These are phyloP conservation scores for Gregarina niphandrodes DNA, from an alignment of 169 alveolate genomes.

Conservation along the genomic window DNA sequence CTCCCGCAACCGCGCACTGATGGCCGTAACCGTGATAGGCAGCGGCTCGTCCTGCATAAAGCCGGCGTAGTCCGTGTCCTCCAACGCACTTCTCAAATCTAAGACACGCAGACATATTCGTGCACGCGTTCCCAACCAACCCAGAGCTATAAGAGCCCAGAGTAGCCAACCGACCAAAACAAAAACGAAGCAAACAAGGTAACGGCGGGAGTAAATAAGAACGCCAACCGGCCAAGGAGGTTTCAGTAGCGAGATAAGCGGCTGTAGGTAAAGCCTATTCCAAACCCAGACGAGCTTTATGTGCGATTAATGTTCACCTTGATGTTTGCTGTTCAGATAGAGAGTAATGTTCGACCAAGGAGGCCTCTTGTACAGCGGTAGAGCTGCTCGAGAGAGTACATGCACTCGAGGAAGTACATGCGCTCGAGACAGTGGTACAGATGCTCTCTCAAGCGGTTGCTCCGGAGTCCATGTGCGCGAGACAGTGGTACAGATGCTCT, in stretches of 20 bases:
- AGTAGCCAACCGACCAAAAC: background rate
- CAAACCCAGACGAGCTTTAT: background rate
- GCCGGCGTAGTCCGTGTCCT: constrained; percentile 85
- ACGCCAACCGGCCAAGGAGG: background rate
- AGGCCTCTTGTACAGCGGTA: no score
- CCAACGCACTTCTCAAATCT: constrained; percentile 63
- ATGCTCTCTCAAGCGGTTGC: no score
- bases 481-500: no score
- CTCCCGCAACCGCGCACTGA: constrained; percentile 67
- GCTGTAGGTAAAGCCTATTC: background rate
- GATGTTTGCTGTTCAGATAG: no score
- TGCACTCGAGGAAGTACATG: no score
- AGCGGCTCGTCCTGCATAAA: constrained; percentile 75
- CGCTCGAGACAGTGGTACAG: no score
- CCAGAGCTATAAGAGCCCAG: no score
- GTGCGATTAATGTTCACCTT: no score
- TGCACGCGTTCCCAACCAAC: no score
- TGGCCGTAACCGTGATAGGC: constrained; percentile 59
- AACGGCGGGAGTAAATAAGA: background rate
- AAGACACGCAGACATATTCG: constrained; percentile 5
- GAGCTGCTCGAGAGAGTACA: no score
- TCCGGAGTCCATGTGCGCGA: no score
- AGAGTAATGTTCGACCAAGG: no score
- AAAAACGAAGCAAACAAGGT: background rate
- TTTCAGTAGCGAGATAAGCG: background rate